A percentile compares a stretch with the other conserved stretches of the same genome.
Evolutionary conservation across 805 yeast genomes (phyloP).

Genomic region (Starmerella khaoyaiensis): DNA sequence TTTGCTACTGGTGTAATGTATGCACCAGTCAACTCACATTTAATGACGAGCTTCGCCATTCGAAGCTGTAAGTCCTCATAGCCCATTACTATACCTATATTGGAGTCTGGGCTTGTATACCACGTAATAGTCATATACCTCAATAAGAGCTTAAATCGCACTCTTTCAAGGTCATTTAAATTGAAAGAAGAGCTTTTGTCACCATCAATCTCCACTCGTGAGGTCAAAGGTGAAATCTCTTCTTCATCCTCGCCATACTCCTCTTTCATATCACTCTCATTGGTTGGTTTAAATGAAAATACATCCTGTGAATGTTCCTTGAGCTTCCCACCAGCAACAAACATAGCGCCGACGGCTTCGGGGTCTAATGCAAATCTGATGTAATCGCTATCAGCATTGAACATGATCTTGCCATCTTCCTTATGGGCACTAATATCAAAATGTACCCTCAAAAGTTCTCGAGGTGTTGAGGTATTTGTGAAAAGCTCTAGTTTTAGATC

Average conservation of each 20-base stretch:
- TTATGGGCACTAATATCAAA: conserved; percentile 4
- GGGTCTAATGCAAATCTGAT: conserved; percentile 18
- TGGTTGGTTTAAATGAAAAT: background rate
- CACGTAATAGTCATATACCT: conserved; percentile 64
- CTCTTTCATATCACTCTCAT: background rate
- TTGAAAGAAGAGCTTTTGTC: background rate
- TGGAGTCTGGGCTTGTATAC: conserved; percentile 28
- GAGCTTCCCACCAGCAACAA: conserved; percentile 13
- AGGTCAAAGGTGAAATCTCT: background rate
- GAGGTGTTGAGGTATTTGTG: conserved; percentile 1
- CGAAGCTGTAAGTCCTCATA: conserved; percentile 60
- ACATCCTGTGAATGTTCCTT: conserved; percentile 7
- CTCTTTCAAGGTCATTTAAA: conserved; percentile 7
- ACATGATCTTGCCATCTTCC: conserved; percentile 5
- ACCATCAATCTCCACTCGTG: background rate
- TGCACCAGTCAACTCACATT: conserved; percentile 53
- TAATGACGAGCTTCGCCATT: conserved; percentile 49
- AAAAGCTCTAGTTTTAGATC: conserved; percentile 9
- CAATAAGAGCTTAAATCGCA: conserved; percentile 13
- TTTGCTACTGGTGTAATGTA: conserved; percentile 47
- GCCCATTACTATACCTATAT: conserved; percentile 69
- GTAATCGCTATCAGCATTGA: conserved; percentile 16
- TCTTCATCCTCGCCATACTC: background rate
- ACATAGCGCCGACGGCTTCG: conserved; percentile 16
- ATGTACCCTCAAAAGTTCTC: conserved; percentile 13